Base-by-base conservation (phyloP, 2,329 filamentous ascomycete species). In the Alternaria hordeiaustralica region DNA sequence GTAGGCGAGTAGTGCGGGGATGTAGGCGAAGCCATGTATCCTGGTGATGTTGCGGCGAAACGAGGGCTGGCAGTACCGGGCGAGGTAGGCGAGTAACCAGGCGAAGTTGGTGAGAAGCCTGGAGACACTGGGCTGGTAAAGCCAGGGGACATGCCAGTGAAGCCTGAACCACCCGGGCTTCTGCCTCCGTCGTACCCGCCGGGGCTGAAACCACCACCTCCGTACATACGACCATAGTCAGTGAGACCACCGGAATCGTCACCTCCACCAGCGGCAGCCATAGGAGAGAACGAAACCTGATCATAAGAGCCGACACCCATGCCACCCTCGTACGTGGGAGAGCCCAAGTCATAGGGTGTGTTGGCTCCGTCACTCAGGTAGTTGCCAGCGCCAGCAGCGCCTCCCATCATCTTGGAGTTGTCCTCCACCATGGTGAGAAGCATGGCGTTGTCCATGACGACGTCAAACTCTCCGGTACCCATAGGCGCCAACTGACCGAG, bases 401-500 rank as follows among this genome's bases (percentile, higher is more conserved):
- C 72, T 91, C 93, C 78, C 92, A 77, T 75, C 13, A 66, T 62
- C 60, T 78, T 90, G 46, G 92, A 92, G 80, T 97, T 97, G 81
- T 97, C 94, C 54, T 93, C 94, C 63, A 97, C 94, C 75, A 97
- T 93, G 18, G 94, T 97, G 80, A 96, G 93, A 46, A 98, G 88
- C 93, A 99, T 97, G 82, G 92, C 92, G 69, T 94, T 94, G 78
- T 99, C 96, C 70, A 99, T 87, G 71, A 94, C 89, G 58, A 98
- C 90, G 69, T 99, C 94, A 74, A 99, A 95, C 81, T 97, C 94
- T 68, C 96, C 96, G 61, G 96, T 99, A 66, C 96, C 96, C 87
- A 97, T 95, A 28, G 96, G 96, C 6, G 96, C 96, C 82, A 98
- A 88, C 83, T 99, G 96, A 66, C 96, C 96, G 66, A 99, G 88